These are phyloP conservation scores for Crotalaria pallida DNA, from an alignment of 306 rosid genomes.

Conservation along the genomic window DNA sequence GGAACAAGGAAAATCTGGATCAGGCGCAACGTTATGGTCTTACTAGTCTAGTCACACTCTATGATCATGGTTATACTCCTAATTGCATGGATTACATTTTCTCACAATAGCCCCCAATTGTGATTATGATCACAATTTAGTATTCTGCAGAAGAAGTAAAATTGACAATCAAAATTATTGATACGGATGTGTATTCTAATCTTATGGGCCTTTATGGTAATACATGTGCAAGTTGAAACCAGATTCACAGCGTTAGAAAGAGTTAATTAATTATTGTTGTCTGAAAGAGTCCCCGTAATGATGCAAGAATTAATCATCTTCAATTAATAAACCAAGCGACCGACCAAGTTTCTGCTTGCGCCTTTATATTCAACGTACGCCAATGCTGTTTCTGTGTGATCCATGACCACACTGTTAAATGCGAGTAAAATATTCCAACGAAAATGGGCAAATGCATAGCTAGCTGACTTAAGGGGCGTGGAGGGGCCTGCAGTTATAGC, in stretches of 20 bases:
- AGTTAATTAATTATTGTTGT: neutral
- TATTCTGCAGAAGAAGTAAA: too few species aligned
- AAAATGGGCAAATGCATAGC: neutral
- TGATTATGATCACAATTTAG: too few species aligned
- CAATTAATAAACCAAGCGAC: conserved; percentile 7
- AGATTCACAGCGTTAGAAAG: neutral
- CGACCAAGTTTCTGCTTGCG: conserved; percentile 21
- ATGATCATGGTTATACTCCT: too few species aligned
- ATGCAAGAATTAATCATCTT: neutral
- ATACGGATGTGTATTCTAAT: too few species aligned
- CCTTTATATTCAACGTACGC: neutral
- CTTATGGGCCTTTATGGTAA: too few species aligned
- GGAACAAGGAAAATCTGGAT: too few species aligned
- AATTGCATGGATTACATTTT: too few species aligned
- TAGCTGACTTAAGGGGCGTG: neutral
- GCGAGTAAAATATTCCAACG: neutral
- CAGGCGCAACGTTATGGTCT: too few species aligned
- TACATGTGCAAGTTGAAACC: neutral
- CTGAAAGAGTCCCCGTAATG: neutral
- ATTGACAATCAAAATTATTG: too few species aligned
- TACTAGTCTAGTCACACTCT: too few species aligned
- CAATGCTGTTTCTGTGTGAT: too few species aligned
- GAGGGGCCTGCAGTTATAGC: neutral
- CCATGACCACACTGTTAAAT: neutral
- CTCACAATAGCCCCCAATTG: too few species aligned